A percentile compares a stretch with the other conserved stretches of the same genome.
Conservation (phyloP, 202 grass and related monocot species). For the Cymbopogon flexuosus region DNA sequence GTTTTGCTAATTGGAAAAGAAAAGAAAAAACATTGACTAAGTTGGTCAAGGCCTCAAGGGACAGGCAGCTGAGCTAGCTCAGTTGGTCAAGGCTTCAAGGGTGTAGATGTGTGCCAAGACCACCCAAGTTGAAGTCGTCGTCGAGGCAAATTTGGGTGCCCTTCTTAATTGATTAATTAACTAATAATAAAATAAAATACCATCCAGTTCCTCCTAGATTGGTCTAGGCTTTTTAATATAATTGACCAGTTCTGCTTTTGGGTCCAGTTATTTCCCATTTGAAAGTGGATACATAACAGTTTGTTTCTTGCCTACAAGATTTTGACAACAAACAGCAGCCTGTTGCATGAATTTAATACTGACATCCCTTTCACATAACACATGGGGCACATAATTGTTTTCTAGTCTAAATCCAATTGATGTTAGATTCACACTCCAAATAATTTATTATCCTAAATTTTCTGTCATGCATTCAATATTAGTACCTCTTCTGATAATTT, state of each 20-base stretch:
- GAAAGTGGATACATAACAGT: not conserved
- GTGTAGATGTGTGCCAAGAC: not conserved
- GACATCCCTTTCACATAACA: not conserved
- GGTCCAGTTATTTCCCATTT: not conserved
- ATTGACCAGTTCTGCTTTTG: conserved; percentile 20
- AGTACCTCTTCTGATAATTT: conserved; percentile 31
- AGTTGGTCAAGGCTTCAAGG: not conserved
- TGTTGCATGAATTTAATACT: not conserved
- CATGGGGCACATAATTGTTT: not conserved
- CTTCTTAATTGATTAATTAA: not conserved
- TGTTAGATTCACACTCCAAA: not conserved
- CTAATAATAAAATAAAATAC: not conserved
- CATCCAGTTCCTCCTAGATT: not conserved
- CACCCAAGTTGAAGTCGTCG: not conserved
- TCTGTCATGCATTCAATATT: conserved; percentile 10
- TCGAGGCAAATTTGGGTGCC: not conserved
- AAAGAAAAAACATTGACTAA: not conserved
- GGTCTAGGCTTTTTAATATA: not conserved
- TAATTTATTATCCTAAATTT: conserved; percentile 15
- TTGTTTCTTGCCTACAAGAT: not conserved
- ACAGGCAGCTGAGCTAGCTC: not conserved
- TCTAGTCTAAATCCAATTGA: conserved; percentile 21
- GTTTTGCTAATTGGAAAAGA: not conserved
- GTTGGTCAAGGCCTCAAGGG: not conserved
- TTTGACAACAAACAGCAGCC: not conserved